phyloP scores from a whole-genome alignment of 139 green algal genomes.

The Nannochloris sp. region DNA sequence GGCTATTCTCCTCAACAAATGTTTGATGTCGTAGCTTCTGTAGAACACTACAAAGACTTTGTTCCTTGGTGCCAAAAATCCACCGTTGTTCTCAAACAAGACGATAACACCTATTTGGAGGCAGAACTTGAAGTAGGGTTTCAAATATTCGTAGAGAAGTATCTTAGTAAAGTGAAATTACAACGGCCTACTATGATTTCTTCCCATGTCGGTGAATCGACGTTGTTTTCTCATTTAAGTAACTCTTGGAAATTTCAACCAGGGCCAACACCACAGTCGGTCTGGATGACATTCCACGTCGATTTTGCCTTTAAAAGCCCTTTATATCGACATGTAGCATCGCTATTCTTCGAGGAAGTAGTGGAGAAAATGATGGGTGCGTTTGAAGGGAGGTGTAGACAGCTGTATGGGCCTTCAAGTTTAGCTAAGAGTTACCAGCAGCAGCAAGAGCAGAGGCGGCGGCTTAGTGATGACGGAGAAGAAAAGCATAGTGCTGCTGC shows the following conservation, averaged over 20 bases:
- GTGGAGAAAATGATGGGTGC: conserved; percentile 76
- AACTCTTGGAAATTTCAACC: conserved; percentile 68
- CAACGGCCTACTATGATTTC: conserved; percentile 30
- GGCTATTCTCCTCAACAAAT: conserved; percentile 70
- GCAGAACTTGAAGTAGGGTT: conserved; percentile 93
- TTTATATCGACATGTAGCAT: conserved; percentile 65
- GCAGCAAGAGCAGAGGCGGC: no score
- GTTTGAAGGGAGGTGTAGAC: conserved; percentile 74
- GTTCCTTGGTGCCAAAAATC: conserved; percentile 81
- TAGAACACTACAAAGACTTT: conserved; percentile 81
- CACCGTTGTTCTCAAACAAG: conserved; percentile 21
- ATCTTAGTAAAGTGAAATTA: conserved; percentile 68
- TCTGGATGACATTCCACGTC: conserved; percentile 71
- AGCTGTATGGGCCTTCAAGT: conserved; percentile 69
- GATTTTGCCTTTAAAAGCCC: conserved; percentile 85
- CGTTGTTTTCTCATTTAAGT: conserved; percentile 78
- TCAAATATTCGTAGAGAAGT: conserved; percentile 72
- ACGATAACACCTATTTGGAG: conserved; percentile 56
- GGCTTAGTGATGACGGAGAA: no score
- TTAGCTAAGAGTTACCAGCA: no score
- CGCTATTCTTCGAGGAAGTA: conserved; percentile 69
- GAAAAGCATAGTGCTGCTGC: no score
- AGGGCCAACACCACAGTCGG: conserved; percentile 52
- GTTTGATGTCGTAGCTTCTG: conserved; percentile 73
- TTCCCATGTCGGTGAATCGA: conserved; percentile 53